phyloP scores from a whole-genome alignment of 352 stramenopile genomes.

The Paralagenidium karlingii region DNA sequence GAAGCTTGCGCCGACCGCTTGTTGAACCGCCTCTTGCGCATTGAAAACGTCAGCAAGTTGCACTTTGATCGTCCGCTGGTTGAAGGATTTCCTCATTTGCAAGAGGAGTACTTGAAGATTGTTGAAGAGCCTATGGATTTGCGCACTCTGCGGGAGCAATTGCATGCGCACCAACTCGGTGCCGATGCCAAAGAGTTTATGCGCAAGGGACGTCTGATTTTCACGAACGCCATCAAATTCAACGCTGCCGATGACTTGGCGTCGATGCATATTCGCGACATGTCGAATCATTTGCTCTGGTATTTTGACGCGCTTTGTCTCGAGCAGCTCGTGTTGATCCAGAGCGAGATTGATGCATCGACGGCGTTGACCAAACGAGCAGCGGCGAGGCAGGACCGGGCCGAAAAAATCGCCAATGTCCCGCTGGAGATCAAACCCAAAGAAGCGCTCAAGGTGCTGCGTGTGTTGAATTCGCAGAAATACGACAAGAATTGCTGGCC shows the following conservation, averaged over 20 bases:
- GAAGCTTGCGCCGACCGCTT: slow-evolving; percentile 53
- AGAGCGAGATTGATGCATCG: slow-evolving; percentile 3
- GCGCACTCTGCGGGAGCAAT: slow-evolving; percentile 48
- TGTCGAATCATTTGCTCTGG: slow-evolving; percentile 67
- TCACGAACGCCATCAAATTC: slow-evolving; percentile 75
- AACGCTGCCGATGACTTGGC: slow-evolving; percentile 59
- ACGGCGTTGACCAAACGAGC: slow-evolving; percentile 11
- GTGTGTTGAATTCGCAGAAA: slow-evolving; percentile 77
- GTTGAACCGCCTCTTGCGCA: slow-evolving; percentile 56
- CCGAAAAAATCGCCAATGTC: slow-evolving; percentile 27
- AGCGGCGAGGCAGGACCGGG: slow-evolving; percentile 37
- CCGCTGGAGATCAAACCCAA: slow-evolving; percentile 70
- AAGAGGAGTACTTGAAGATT: slow-evolving; percentile 40
- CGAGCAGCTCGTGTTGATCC: slow-evolving; percentile 22
- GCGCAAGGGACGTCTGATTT: slow-evolving; percentile 59
- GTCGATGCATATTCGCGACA: slow-evolving; percentile 67
- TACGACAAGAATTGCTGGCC: slow-evolving; percentile 81
- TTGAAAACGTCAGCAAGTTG: slow-evolving; percentile 67
- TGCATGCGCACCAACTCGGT: slow-evolving; percentile 34
- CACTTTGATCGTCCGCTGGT: slow-evolving; percentile 69
- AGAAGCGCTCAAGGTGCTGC: slow-evolving; percentile 66
- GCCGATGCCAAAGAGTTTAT: slow-evolving; percentile 32
- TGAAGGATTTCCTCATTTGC: slow-evolving; percentile 61
- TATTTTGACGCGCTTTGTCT: slow-evolving; percentile 78
- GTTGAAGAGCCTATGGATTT: slow-evolving; percentile 77